Conservation (phyloP, 2,329 filamentous ascomycete species). For the Alternaria dauci region DNA sequence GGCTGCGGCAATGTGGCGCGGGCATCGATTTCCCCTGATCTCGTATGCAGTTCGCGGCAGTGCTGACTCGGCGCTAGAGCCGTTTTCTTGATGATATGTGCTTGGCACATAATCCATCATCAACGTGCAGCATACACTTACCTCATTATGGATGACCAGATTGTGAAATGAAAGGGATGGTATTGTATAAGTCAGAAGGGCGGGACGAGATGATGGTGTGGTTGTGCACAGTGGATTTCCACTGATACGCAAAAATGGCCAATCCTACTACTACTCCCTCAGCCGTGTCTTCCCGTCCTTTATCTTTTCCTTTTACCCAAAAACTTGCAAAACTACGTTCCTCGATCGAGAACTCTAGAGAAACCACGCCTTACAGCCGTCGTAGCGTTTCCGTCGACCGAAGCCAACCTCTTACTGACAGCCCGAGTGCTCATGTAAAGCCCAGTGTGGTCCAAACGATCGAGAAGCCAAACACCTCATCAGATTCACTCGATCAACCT, state of each 20-base stretch:
- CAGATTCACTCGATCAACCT: not conserved
- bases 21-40: conserved; percentile 1
- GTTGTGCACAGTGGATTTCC: not conserved
- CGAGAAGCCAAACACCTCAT: not conserved
- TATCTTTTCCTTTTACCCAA: not conserved
- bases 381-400: not conserved
- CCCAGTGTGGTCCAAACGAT: not conserved
- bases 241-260: not conserved
- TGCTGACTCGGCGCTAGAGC: conserved; percentile 10
- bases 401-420: too few relatives aligned
- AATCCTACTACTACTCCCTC: not conserved
- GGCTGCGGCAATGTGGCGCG: not conserved
- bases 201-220: not conserved
- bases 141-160: not conserved
- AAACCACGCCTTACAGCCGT: not conserved
- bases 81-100: conserved; percentile 2
- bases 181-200: not conserved
- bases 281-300: not conserved
- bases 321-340: not conserved
- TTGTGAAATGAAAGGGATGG: not conserved
- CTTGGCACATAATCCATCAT: conserved; percentile 7
- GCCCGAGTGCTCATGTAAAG: not conserved
- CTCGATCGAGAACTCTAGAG: not conserved
- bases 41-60: conserved; percentile 1
- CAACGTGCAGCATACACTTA: conserved; percentile 1